A percentile compares a stretch with the other conserved stretches of the same genome.
Evolutionary conservation across 768 basidiomycete species (phyloP).

Genomic region (Mrakia gelida): DNA sequence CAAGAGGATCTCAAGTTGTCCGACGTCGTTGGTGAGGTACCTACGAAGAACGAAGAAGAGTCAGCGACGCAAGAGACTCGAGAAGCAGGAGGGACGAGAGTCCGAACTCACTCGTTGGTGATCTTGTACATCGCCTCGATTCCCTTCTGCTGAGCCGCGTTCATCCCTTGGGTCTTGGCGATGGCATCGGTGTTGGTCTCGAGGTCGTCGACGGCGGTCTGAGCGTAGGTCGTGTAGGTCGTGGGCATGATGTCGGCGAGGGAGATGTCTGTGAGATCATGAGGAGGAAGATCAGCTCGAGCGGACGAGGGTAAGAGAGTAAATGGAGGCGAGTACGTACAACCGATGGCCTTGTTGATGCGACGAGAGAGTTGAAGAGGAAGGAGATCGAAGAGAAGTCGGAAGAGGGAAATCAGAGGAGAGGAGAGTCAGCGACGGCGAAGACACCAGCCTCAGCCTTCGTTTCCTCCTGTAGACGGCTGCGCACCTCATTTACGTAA

Average conservation of each 20-base stretch:
- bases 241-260: constrained; percentile 31
- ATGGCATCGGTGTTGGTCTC: constrained; percentile 25
- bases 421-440: too few relatives aligned
- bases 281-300: neutral
- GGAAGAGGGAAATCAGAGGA: too few relatives aligned
- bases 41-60: neutral
- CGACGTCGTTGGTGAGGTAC: constrained; percentile 37
- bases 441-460: too few relatives aligned
- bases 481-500: constrained; percentile 28
- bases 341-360: constrained; percentile 31
- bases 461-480: too few relatives aligned
- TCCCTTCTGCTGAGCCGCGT: constrained; percentile 24
- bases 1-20: constrained; percentile 39
- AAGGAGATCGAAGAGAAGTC: too few relatives aligned
- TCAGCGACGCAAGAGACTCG: neutral
- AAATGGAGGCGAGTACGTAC: neutral
- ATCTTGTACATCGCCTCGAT: constrained; percentile 34
- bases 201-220: constrained; percentile 24
- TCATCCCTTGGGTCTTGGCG: neutral
- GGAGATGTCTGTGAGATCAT: constrained; percentile 16
- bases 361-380: too few relatives aligned
- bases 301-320: too few relatives aligned
- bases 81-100: neutral
- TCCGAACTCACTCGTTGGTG: constrained; percentile 31
- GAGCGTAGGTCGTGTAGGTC: constrained; percentile 8